Percentiles rank a stretch among this genome's conserved stretches.
phyloP scores from a whole-genome alignment of 1,139 yeast species.

The Yamadazyma membranifaciens region DNA sequence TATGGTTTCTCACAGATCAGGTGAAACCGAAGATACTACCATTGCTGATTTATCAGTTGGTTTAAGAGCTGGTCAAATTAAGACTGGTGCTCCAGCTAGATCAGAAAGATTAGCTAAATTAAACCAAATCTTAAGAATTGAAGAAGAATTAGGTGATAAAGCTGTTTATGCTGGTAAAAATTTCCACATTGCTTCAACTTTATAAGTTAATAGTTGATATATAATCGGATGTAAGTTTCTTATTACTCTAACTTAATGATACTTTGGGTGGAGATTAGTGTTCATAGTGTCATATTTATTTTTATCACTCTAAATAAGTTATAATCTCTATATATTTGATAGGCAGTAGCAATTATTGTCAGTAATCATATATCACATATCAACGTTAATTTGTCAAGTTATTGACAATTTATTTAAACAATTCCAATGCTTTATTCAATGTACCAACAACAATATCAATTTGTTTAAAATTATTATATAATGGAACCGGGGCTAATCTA shows the following conservation, averaged over 20 bases:
- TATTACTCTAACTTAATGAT: not conserved
- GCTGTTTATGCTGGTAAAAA: constrained; percentile 90
- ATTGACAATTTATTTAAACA: constrained; percentile 9
- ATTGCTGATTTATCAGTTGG: constrained; percentile 97
- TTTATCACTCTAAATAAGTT: not conserved
- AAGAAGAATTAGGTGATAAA: constrained; percentile 95
- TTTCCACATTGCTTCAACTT: constrained; percentile 57
- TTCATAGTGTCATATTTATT: not conserved
- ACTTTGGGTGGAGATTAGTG: no score
- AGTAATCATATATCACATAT: no score
- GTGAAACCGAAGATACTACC: constrained; percentile 98
- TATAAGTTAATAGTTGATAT: constrained; percentile 17
- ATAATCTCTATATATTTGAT: no score
- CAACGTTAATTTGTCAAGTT: no score
- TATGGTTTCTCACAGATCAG: constrained; percentile 97
- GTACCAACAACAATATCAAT: constrained; percentile 46
- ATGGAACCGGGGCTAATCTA: constrained; percentile 78
- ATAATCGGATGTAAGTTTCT: no score
- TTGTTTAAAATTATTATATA: constrained; percentile 76
- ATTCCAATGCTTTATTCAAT: constrained; percentile 40
- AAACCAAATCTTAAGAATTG: constrained; percentile 95
- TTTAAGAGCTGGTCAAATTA: constrained; percentile 95
- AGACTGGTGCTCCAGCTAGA: constrained; percentile 99
- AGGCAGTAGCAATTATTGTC: no score
- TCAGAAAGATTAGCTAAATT: constrained; percentile 98